A percentile compares a stretch with the other conserved stretches of the same genome.
These are phyloP conservation scores for Fusarium sp. DNA, from an alignment of 2,329 filamentous ascomycete species.

Conservation along the genomic window DNA sequence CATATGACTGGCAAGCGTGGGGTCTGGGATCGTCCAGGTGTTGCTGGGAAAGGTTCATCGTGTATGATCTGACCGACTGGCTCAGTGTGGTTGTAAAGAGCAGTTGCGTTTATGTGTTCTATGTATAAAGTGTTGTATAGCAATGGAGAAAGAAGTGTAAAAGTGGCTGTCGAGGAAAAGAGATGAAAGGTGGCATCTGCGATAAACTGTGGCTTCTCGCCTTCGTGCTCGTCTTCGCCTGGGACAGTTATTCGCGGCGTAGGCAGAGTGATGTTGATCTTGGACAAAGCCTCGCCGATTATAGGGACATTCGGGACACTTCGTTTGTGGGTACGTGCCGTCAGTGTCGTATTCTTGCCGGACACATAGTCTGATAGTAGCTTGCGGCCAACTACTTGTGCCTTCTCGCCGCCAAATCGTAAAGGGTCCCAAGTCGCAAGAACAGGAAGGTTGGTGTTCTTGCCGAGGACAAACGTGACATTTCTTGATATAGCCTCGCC, in stretches of 20 bases:
- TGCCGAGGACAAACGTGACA: conserved; percentile 70
- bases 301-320: conserved; percentile 79
- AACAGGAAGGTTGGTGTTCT: conserved; percentile 75
- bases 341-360: conserved; percentile 84
- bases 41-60: conserved; percentile 76
- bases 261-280: conserved; percentile 74
- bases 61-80: conserved; percentile 82
- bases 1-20: conserved; percentile 85
- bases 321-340: conserved; percentile 73
- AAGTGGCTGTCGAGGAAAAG: conserved; percentile 85
- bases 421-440: conserved; percentile 79
- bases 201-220: conserved; percentile 72
- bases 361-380: conserved; percentile 89
- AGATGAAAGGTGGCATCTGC: conserved; percentile 87
- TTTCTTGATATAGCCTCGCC: conserved; percentile 77
- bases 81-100: conserved; percentile 83
- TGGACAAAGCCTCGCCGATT: conserved; percentile 77
- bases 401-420: conserved; percentile 67
- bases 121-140: conserved; percentile 77
- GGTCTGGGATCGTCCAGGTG: conserved; percentile 76
- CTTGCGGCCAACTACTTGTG: conserved; percentile 70
- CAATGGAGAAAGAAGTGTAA: conserved; percentile 84
- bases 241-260: conserved; percentile 74
- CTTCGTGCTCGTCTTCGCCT: conserved; percentile 49
- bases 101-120: conserved; percentile 82